Percentiles rank a stretch among this genome's conserved stretches.
Evolutionary conservation across 2,329 filamentous ascomycete genomes (phyloP).

Genomic region (Thielaviopsis ethacetica): DNA sequence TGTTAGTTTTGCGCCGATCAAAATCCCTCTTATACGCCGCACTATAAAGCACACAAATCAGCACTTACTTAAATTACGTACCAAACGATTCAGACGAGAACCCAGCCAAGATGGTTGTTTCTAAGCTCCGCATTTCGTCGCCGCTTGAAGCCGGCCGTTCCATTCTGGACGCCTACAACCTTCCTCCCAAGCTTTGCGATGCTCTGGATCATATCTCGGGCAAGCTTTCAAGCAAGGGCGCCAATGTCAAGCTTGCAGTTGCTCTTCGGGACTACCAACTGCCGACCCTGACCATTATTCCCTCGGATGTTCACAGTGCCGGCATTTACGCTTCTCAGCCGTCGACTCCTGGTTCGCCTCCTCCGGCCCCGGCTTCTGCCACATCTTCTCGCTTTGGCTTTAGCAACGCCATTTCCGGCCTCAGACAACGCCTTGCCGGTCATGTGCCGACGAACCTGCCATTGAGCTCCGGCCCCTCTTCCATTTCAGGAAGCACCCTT

Average conservation of each 20-base stretch:
- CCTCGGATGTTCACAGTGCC: conserved; percentile 1
- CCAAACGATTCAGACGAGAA: neutral
- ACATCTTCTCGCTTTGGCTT: conserved; percentile 19
- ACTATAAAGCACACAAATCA: neutral
- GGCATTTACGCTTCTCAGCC: conserved; percentile 9
- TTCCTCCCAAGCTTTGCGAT: conserved; percentile 36
- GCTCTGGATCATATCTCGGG: conserved; percentile 43
- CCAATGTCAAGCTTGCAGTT: conserved; percentile 42
- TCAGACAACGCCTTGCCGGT: conserved; percentile 18
- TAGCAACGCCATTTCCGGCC: conserved; percentile 17
- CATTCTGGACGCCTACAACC: conserved; percentile 38
- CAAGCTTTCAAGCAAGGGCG: conserved; percentile 35
- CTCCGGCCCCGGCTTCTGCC: conserved; percentile 13
- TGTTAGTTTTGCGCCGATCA: no score
- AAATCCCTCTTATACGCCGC: no score
- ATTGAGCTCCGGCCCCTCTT: neutral
- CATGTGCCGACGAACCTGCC: neutral
- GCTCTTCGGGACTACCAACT: conserved; percentile 40
- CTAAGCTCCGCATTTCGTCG: conserved; percentile 41
- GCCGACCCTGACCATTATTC: conserved; percentile 14
- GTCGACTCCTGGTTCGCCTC: conserved; percentile 20
- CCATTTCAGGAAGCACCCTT: neutral
- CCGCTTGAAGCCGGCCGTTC: conserved; percentile 47
- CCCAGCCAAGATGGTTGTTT: conserved; percentile 23
- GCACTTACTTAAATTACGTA: neutral